Conservation (phyloP, 129 eudicot genomes). For the Saussurea involucrata region DNA sequence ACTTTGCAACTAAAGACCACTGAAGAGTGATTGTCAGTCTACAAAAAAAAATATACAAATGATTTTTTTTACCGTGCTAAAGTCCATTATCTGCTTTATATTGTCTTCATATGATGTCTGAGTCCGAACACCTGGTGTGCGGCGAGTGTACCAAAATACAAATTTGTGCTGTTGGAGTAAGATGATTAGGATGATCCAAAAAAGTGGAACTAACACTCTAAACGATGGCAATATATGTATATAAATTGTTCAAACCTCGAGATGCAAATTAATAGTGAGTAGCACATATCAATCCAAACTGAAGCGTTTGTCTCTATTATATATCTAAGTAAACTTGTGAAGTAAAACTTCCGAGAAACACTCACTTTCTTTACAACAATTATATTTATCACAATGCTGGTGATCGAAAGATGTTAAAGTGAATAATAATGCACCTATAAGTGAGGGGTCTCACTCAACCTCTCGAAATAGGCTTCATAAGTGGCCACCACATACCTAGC, state of each 20-base stretch:
- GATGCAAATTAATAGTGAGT: background rate
- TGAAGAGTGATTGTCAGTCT: background rate
- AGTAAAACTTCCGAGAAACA: background rate
- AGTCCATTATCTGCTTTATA: slow-evolving; percentile 82
- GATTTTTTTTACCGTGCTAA: slow-evolving; percentile 54
- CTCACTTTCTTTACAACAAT: background rate
- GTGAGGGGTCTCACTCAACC: background rate
- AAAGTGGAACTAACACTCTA: background rate
- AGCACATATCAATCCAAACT: slow-evolving; percentile 17
- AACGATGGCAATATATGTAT: background rate
- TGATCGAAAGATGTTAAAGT: background rate
- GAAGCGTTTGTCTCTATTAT: background rate
- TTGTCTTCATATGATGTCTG: slow-evolving; percentile 96
- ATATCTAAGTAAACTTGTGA: background rate
- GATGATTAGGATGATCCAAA: slow-evolving; percentile 8
- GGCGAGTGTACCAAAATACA: slow-evolving; percentile 98
- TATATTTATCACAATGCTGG: background rate
- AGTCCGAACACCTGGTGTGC: slow-evolving; percentile 87
- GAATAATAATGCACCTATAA: background rate
- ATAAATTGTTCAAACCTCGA: background rate
- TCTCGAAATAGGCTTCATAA: background rate
- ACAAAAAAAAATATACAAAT: background rate
- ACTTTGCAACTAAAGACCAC: background rate
- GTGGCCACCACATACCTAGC: background rate
- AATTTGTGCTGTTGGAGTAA: slow-evolving; percentile 60